Conservation (phyloP, 768 basidiomycete genomes). For the Rhizopogon rudus region DNA sequence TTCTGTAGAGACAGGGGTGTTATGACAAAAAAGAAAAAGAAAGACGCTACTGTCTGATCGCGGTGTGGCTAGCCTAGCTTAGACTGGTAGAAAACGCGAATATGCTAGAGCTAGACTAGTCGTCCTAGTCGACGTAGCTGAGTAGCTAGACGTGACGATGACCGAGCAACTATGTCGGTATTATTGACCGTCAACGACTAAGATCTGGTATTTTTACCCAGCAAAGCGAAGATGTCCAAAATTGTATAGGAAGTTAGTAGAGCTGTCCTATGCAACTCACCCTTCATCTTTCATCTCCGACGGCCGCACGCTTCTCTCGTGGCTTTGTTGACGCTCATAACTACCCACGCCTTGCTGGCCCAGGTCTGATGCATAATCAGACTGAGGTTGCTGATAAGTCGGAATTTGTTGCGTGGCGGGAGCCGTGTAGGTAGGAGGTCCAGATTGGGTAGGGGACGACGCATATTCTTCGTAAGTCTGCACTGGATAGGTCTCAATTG, state of each 20-base stretch:
- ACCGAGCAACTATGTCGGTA: constrained; percentile 37
- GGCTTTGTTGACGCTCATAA: constrained; percentile 38
- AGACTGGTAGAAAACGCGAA: constrained; percentile 65
- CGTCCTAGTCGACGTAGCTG: constrained; percentile 54
- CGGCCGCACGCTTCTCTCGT: constrained; percentile 68
- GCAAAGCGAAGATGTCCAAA: constrained; percentile 9
- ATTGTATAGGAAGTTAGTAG: not conserved
- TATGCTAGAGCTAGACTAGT: constrained; percentile 76
- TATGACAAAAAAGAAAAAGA: constrained; percentile 53
- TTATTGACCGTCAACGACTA: constrained; percentile 21
- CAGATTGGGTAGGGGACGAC: constrained; percentile 9
- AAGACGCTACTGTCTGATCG: constrained; percentile 72
- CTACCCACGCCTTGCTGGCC: constrained; percentile 29
- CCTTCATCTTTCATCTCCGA: constrained; percentile 98
- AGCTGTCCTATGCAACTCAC: constrained; percentile 51
- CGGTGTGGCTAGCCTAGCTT: constrained; percentile 65
- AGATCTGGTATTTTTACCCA: constrained; percentile 22
- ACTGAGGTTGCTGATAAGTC: constrained; percentile 66
- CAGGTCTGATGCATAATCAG: constrained; percentile 38
- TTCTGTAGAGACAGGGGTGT: constrained; percentile 65
- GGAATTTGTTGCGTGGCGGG: constrained; percentile 66
- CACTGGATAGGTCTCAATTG: constrained; percentile 7
- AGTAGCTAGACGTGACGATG: constrained; percentile 37
- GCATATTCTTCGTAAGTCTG: constrained; percentile 14
- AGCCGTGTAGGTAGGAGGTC: constrained; percentile 32